Percentiles rank a stretch among this genome's conserved stretches.
Evolutionary conservation across 2,329 filamentous ascomycete genomes (phyloP).

Genomic region (Zymoseptoria passerinii): DNA sequence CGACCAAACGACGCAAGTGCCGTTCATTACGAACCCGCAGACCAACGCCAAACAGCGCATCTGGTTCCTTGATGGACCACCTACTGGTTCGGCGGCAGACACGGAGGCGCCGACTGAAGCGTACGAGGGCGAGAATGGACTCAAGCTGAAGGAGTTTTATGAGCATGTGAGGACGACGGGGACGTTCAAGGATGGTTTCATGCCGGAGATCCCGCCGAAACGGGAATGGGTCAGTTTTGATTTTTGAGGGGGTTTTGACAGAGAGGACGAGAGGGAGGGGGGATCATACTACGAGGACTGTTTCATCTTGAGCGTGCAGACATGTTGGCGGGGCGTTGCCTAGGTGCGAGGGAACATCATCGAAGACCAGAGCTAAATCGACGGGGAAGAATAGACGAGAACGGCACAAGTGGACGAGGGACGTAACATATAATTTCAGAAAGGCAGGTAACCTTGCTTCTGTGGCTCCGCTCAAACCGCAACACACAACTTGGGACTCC

Average conservation of each 20-base stretch:
- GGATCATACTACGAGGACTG: neutral
- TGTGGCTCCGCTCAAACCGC: too few relatives aligned
- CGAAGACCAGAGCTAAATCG: too few relatives aligned
- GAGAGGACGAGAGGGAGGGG: neutral
- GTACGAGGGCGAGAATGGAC: slow-evolving; percentile 52
- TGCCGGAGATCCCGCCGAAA: slow-evolving; percentile 71
- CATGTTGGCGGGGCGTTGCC: too few relatives aligned
- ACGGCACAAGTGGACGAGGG: too few relatives aligned
- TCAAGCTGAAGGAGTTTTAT: slow-evolving; percentile 52
- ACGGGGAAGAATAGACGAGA: too few relatives aligned
- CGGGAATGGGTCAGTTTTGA: slow-evolving; percentile 55
- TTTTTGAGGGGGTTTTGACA: slow-evolving; percentile 5
- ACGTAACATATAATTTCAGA: too few relatives aligned
- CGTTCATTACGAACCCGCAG: neutral
- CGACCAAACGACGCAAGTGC: neutral
- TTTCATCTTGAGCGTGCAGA: neutral
- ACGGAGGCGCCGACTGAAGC: slow-evolving; percentile 51
- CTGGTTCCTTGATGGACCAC: slow-evolving; percentile 51
- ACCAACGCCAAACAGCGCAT: slow-evolving; percentile 52
- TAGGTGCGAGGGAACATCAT: too few relatives aligned
- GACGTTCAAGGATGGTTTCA: slow-evolving; percentile 58
- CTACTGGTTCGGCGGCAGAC: slow-evolving; percentile 45
- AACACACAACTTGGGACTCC: too few relatives aligned
- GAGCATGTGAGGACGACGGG: slow-evolving; percentile 56
- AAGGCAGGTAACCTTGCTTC: too few relatives aligned